Base-by-base conservation (phyloP, 2,329 filamentous ascomycete species). In the Clonostachys solani region DNA sequence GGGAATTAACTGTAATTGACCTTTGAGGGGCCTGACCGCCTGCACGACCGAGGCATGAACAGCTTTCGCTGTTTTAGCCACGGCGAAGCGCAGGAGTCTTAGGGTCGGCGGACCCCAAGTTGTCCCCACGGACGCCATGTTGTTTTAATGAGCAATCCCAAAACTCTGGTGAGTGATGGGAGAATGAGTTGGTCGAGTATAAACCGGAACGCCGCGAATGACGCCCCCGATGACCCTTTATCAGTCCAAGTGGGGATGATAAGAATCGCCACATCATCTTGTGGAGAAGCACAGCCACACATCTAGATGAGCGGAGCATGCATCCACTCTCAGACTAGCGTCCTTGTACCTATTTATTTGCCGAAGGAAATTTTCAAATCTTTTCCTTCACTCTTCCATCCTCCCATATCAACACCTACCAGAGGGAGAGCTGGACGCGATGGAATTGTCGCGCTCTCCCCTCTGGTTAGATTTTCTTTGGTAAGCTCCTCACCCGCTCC, bases 91-190 rank as follows among this genome's bases (percentile, higher is more conserved):
- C 57, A 81, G 67, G 56, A 77, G 65, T 62, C 76, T 75, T 62
- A 80, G 65, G 67, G 76, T 74, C 61, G 71, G 68, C 49, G 77
- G 75, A 58, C 73, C 78, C 78, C 73, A 80, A 63, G 80, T 69
- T 66, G 75, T 77, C 71, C 75, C 76, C 61, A 66, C 63, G 61
- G 76, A 73, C 67, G 72, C 72, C 79, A 83, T 83, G 54, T 54
- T 74, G 63, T 38, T 29, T 29, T 29, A 29, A 8, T 29, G 23
- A 29, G 23, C 23, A 29, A 29, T 29, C 23, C 23, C 23, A 29
- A 29, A 29, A 29, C 10, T 29, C 23, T 29, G 23, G 23, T 29
- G 23, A 29, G 10, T 29, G 23, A 29, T 29, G 23, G 23, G 23
- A 29, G 9, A 29, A 10, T 29, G 23, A 29, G 47, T 42, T 38